Conservation (phyloP, 345 rosid species). For the Gossypium rotundifolium region DNA sequence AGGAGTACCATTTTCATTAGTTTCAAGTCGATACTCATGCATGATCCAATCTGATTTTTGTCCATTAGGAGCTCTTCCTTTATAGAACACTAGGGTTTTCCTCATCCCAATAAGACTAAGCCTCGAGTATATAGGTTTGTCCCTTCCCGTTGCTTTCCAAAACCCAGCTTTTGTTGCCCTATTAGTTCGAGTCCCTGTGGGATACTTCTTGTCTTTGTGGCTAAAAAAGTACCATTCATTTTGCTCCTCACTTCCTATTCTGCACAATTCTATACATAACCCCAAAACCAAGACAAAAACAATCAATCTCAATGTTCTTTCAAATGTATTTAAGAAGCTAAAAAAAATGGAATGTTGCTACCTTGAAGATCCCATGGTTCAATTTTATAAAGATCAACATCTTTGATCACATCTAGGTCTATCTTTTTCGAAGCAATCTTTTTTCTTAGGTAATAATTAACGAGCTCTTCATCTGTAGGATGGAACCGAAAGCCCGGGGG, state of each 20-base stretch:
- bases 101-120: slow-evolving; percentile 86
- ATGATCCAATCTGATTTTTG: slow-evolving; percentile 96
- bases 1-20: slow-evolving; percentile 78
- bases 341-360: slow-evolving; percentile 8
- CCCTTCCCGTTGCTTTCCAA: slow-evolving; percentile 99
- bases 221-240: slow-evolving; percentile 99
- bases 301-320: background rate
- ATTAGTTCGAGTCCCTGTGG: slow-evolving; percentile 96
- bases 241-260: slow-evolving; percentile 80
- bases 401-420: slow-evolving; percentile 68
- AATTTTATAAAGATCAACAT: slow-evolving; percentile 71
- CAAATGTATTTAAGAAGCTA: too few species aligned
- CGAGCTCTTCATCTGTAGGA: slow-evolving; percentile 81
- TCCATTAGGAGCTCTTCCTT: slow-evolving; percentile 96
- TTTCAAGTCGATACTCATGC: slow-evolving; percentile 95
- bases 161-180: slow-evolving; percentile 97
- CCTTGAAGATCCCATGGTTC: slow-evolving; percentile 88
- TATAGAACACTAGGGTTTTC: slow-evolving; percentile 88
- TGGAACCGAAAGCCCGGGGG: slow-evolving; percentile 82
- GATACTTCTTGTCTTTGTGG: slow-evolving; percentile 96
- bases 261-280: slow-evolving; percentile 53
- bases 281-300: background rate
- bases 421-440: slow-evolving; percentile 59
- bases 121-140: slow-evolving; percentile 73
- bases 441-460: slow-evolving; percentile 62